phyloP scores from a whole-genome alignment of 345 rosid species.

The Psidium guajava region DNA sequence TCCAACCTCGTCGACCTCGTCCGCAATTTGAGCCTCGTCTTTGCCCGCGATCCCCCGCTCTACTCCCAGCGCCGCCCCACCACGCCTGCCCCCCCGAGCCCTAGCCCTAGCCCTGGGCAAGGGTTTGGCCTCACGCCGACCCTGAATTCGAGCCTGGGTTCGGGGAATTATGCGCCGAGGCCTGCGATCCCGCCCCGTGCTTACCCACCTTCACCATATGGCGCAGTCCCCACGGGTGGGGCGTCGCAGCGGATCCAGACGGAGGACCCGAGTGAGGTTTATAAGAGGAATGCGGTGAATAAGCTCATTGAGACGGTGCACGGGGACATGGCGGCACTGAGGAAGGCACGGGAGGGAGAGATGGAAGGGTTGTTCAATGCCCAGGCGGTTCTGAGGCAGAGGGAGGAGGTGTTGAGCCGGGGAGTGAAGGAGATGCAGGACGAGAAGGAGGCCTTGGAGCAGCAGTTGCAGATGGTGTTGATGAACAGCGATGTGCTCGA shows the following conservation, averaged over 20 bases:
- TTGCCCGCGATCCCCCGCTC: conserved; percentile 77
- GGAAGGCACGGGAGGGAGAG: conserved; percentile 64
- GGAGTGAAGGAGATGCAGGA: conserved; percentile 66
- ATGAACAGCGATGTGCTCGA: conserved; percentile 66
- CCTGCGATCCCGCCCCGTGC: conserved; percentile 11
- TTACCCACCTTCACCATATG: conserved; percentile 58
- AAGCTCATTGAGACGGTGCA: conserved; percentile 63
- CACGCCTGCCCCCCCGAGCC: conserved; percentile 10
- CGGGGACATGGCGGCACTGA: conserved; percentile 40
- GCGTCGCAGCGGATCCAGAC: conserved; percentile 22
- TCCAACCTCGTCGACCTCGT: conserved; percentile 70
- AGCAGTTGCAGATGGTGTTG: conserved; percentile 65
- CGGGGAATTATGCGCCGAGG: conserved; percentile 5
- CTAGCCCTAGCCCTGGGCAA: conserved; percentile 2
- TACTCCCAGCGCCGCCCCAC: conserved; percentile 66
- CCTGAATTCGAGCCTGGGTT: conserved; percentile 24
- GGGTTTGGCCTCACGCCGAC: conserved; percentile 13
- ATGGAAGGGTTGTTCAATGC: conserved; percentile 63
- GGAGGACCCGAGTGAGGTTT: conserved; percentile 68
- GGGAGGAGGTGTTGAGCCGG: conserved; percentile 46
- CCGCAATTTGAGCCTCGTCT: conserved; percentile 33
- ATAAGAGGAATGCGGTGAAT: conserved; percentile 54
- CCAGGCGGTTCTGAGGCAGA: conserved; percentile 49
- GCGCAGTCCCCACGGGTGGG: background rate
- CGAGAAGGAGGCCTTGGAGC: conserved; percentile 72